A percentile compares a stretch with the other conserved stretches of the same genome.
phyloP scores from a whole-genome alignment of 2,329 filamentous ascomycete species.

The Claviceps monticola region DNA sequence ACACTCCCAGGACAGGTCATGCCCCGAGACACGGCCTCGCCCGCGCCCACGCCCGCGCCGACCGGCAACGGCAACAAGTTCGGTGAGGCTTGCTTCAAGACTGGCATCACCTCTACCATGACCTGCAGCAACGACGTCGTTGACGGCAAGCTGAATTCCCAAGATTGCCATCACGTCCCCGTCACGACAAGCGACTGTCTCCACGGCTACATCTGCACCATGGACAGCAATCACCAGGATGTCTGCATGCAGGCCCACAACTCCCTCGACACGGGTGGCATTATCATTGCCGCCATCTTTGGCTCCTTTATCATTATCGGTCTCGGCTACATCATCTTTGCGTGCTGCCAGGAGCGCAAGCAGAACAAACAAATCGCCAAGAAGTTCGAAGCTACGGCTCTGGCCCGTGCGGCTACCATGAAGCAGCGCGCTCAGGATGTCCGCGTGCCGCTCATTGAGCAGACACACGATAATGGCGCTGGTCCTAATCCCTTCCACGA shows the following conservation, averaged over 20 bases:
- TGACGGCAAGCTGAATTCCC: conserved; percentile 19
- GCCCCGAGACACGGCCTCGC: background rate
- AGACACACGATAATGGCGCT: conserved; percentile 11
- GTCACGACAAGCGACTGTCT: conserved; percentile 26
- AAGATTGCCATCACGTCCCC: conserved; percentile 25
- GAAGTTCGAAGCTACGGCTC: conserved; percentile 35
- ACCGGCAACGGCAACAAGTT: conserved; percentile 2
- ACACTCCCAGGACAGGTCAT: background rate
- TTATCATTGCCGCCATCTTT: conserved; percentile 35
- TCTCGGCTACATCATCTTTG: conserved; percentile 29
- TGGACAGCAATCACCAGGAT: conserved; percentile 20
- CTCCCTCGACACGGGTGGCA: conserved; percentile 27
- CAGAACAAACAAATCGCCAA: conserved; percentile 28
- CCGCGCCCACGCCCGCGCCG: background rate
- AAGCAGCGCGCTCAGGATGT: conserved; percentile 23
- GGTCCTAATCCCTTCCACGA: conserved; percentile 25
- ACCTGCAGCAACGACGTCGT: conserved; percentile 27
- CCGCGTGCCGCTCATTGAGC: conserved; percentile 24
- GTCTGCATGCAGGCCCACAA: conserved; percentile 28
- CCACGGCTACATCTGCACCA: conserved; percentile 29
- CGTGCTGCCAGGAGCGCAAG: conserved; percentile 37
- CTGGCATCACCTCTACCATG: conserved; percentile 18
- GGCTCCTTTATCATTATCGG: conserved; percentile 24
- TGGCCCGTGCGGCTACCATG: conserved; percentile 33
- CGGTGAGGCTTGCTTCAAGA: conserved; percentile 22